These are phyloP conservation scores for Tylopilus sp. DNA, from an alignment of 1,284 basidiomycete species.

Conservation along the genomic window DNA sequence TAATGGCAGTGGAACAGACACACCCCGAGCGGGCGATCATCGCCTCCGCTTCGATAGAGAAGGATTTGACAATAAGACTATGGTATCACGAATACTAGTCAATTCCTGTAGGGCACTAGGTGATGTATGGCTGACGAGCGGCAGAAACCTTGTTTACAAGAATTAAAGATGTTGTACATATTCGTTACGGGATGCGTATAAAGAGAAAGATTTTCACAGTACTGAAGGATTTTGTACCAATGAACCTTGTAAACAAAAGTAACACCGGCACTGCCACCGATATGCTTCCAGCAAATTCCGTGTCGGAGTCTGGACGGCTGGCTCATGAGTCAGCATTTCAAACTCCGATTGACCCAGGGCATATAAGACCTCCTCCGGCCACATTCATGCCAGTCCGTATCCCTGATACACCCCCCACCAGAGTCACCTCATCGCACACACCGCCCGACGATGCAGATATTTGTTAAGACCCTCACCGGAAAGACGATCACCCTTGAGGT, in stretches of 20 bases:
- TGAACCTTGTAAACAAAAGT: no score
- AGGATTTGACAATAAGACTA: conserved; percentile 73
- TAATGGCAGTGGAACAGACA: conserved; percentile 41
- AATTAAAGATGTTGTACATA: no score
- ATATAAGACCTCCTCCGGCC: conserved; percentile 21
- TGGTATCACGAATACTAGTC: conserved; percentile 56
- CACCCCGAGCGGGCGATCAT: conserved; percentile 70
- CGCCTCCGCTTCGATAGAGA: conserved; percentile 80
- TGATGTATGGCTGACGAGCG: no score
- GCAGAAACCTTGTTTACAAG: no score
- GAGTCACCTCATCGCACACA: conserved; percentile 38
- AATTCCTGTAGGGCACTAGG: no score
- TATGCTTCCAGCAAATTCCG: no score
- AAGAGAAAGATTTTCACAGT: no score
- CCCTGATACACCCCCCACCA: conserved; percentile 34
- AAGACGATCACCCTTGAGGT: conserved; percentile 95
- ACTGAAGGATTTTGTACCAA: no score
- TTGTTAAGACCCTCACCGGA: conserved; percentile 81
- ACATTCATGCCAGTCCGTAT: background rate
- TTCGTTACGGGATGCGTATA: no score
- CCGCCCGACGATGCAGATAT: conserved; percentile 63
- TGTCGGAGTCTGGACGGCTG: no score
- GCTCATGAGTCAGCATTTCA: conserved; percentile 14
- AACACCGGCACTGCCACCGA: no score
- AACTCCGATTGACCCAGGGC: conserved; percentile 20